Percentiles rank a stretch among this genome's conserved stretches.
phyloP scores from a whole-genome alignment of 2,329 filamentous ascomycete genomes.

The Byssochlamys sp. region DNA sequence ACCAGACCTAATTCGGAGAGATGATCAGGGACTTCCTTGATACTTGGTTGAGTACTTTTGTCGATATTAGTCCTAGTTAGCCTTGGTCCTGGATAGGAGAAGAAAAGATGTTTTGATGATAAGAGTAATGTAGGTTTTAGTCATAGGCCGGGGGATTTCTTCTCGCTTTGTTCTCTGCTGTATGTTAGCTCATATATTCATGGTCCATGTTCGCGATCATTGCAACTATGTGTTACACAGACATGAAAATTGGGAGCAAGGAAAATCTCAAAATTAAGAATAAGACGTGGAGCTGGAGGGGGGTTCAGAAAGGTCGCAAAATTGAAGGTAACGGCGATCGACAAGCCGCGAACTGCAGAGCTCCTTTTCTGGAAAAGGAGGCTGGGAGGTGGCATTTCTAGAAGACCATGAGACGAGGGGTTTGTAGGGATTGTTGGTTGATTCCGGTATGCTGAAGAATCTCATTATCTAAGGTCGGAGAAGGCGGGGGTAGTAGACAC shows the following conservation, averaged over 20 bases:
- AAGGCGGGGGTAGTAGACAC: neutral
- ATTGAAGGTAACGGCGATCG: neutral
- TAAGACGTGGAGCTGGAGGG: neutral
- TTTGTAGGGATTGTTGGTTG: neutral
- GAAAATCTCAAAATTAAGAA: neutral
- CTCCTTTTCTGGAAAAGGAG: neutral
- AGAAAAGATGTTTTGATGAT: too few species aligned
- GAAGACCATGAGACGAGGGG: neutral
- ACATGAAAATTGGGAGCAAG: neutral
- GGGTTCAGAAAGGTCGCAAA: neutral
- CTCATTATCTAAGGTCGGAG: neutral
- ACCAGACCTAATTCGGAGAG: too few species aligned
- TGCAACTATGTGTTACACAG: neutral
- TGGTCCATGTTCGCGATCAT: neutral
- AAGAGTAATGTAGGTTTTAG: too few species aligned
- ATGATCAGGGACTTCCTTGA: too few species aligned
- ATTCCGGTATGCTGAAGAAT: neutral
- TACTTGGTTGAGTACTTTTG: too few species aligned
- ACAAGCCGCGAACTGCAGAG: neutral
- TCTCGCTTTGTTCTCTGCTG: too few species aligned
- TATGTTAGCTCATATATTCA: neutral
- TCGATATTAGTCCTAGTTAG: too few species aligned
- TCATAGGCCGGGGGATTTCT: too few species aligned
- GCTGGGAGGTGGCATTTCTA: neutral
- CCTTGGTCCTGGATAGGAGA: too few species aligned